Percentiles rank a stretch among this genome's conserved stretches.
Conservation (phyloP, 495 filamentous ascomycete genomes). For the Penicillium atrosanguineum region DNA sequence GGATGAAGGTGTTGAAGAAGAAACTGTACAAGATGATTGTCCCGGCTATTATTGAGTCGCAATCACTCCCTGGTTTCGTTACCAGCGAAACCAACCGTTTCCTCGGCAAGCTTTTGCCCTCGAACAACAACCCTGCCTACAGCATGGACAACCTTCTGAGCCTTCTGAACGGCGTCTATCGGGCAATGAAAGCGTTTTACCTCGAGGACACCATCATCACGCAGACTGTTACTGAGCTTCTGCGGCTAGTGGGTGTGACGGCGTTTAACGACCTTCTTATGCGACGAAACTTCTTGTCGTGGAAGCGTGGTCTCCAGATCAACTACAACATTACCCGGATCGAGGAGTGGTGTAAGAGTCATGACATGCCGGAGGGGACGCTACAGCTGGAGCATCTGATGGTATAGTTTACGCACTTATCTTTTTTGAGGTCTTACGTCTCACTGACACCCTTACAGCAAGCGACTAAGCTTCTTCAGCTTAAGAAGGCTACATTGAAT, state of each 20-base stretch:
- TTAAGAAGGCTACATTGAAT: constrained; percentile 98
- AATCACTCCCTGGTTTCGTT: constrained; percentile 96
- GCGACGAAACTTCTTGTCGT: constrained; percentile 96
- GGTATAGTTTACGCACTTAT: constrained; percentile 47
- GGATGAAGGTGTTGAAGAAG: constrained; percentile 99
- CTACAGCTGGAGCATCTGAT: constrained; percentile 98
- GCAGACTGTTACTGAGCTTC: constrained; percentile 90
- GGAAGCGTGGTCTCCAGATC: constrained; percentile 99
- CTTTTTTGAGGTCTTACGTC: neutral
- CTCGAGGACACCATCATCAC: constrained; percentile 93
- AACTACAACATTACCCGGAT: constrained; percentile 99
- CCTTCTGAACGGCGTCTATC: constrained; percentile 94
- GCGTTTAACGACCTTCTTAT: constrained; percentile 99
- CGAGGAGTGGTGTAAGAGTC: constrained; percentile 99
- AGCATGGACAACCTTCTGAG: constrained; percentile 99
- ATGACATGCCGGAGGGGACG: constrained; percentile 98
- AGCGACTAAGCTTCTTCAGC: constrained; percentile 96
- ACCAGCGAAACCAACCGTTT: constrained; percentile 98
- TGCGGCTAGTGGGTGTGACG: constrained; percentile 92
- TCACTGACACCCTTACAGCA: constrained; percentile 51
- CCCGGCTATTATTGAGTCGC: constrained; percentile 97
- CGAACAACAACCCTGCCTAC: constrained; percentile 83
- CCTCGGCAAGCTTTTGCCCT: constrained; percentile 91
- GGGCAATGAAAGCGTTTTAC: constrained; percentile 97
- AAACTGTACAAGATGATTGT: constrained; percentile 99